Evolutionary conservation across 352 stramenopile species (phyloP).

Genomic region (Phytopythium montanum): DNA sequence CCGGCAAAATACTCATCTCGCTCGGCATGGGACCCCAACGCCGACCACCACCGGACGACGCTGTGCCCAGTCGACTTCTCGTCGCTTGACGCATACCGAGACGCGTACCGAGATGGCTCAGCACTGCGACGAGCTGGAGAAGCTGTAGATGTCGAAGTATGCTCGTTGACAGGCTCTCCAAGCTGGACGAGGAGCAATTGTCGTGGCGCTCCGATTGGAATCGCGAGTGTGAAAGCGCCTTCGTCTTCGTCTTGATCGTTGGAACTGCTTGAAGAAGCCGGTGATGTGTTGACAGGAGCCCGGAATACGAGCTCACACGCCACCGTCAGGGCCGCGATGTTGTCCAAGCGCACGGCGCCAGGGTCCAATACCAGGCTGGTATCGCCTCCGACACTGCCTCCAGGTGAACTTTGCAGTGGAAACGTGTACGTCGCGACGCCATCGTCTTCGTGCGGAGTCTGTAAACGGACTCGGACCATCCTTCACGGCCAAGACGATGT

Average conservation of each 20-base stretch:
- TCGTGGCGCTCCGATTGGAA: not conserved
- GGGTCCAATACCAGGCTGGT: conserved; percentile 26
- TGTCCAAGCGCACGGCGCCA: conserved; percentile 19
- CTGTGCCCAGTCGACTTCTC: conserved; percentile 12
- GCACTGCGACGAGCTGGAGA: not conserved
- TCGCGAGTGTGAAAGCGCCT: not conserved
- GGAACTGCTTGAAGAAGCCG: not conserved
- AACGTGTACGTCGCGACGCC: conserved; percentile 32
- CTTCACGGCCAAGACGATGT: conserved; percentile 8
- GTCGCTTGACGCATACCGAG: not conserved
- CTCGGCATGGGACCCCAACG: conserved; percentile 26
- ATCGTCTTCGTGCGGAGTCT: conserved; percentile 16
- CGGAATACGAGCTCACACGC: conserved; percentile 45
- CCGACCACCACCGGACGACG: conserved; percentile 37
- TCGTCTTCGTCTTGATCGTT: not conserved
- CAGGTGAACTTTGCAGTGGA: conserved; percentile 17
- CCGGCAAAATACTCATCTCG: conserved; percentile 24
- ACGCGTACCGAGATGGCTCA: not conserved
- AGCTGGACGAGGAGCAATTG: conserved; percentile 5
- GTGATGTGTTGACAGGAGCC: not conserved
- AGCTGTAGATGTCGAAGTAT: not conserved
- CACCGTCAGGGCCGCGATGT: conserved; percentile 22
- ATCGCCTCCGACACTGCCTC: conserved; percentile 3
- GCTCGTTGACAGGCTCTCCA: not conserved
- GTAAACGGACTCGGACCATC: conserved; percentile 31